Evolutionary conservation across 2,329 filamentous ascomycete species (phyloP).

Genomic region (Chaetomium sp.): DNA sequence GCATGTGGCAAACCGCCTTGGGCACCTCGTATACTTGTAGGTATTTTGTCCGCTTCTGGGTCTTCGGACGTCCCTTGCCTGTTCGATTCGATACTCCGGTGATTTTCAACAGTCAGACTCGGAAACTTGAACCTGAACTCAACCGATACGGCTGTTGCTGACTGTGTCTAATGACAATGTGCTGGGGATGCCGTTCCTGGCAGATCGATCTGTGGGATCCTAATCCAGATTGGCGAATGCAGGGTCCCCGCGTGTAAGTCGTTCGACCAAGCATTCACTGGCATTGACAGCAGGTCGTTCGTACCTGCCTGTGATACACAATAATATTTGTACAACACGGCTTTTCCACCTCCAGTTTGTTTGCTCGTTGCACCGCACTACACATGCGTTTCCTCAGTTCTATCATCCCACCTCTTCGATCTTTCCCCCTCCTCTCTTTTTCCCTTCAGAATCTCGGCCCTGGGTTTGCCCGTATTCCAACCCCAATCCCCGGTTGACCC

Average conservation of each 20-base stretch:
- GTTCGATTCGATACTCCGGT: neutral
- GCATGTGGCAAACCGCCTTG: neutral
- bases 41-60: no score
- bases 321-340: neutral
- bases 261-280: neutral
- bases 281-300: neutral
- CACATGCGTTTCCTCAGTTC: neutral
- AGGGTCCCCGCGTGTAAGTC: neutral
- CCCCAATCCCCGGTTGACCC: neutral
- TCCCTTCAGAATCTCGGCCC: neutral
- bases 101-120: neutral
- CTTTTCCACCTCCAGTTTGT: neutral
- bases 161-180: neutral
- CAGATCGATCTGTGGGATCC: neutral
- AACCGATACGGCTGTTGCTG: neutral
- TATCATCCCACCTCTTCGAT: neutral
- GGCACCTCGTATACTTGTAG: neutral
- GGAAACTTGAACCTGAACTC: neutral
- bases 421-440: neutral
- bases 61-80: neutral
- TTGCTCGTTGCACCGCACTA: constrained; percentile 11
- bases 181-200: neutral
- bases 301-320: neutral
- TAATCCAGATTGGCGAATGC: neutral
- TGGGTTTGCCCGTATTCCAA: neutral